Evolutionary conservation across 345 rosid genomes (phyloP), one percentile per base, ranked within the genome.

Genomic region (Corymbia maculata): DNA sequence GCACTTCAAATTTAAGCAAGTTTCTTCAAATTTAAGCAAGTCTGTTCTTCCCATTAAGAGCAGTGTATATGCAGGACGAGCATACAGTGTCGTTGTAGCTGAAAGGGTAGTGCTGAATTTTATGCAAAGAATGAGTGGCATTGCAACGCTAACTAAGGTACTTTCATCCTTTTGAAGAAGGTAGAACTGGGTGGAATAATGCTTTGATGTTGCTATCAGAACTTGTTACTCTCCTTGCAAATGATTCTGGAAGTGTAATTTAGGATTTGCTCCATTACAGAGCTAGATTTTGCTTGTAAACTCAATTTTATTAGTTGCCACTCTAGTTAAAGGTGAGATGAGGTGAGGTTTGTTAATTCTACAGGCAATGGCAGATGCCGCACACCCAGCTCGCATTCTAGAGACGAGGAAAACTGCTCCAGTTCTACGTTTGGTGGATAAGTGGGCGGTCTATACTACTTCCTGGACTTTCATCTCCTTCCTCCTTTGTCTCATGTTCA

Each of bases 121-220:
- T 91, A 95, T 98, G 97, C 99, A 98, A 92, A 94, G 98, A 93
- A 98, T 97, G 99, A 98, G 99, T 86, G 99, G 98, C 89, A 96
- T 97, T 90, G 99, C 99, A 8, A 96, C 99, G 42, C 92, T 98
- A 88, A 97, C 99, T 79, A 96, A 95, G 98, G 99, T 97, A 86
- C 52, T 89, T 28, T 32, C 45, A 80, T 45, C 22, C 44, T 44
- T 26, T 16, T 45, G 75, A 47, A 45, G 51, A 24, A 61, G 82
- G 82, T 75, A 36, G 49, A 36, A 75, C 4, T 75, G 47, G 36
- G 24, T 19, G 82, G 47, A 75, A 36, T 36, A 75, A 36, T 75
- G 82, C 8, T 75, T 36, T 75, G 8, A 9, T 70, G 80, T 70
- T 75, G 82, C 26, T 9, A 75, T 49, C 45, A 75, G 14, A 75